A percentile compares a stretch with the other conserved stretches of the same genome.
Evolutionary conservation across 352 stramenopile genomes (phyloP).

Genomic region (Thraustochytrium sp.): DNA sequence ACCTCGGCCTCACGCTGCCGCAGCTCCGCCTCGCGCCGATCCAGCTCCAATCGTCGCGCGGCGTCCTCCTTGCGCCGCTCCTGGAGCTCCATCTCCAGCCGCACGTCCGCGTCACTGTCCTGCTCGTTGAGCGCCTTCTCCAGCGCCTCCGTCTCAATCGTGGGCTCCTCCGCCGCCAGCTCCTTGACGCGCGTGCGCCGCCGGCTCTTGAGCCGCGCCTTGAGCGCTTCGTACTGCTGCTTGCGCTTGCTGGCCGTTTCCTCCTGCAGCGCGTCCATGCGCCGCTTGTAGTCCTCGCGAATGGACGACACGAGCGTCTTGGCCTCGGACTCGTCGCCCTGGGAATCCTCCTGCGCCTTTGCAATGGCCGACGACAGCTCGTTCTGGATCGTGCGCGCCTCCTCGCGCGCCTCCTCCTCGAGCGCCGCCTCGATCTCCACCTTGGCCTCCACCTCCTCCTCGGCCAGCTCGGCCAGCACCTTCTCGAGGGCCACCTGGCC

Average conservation of each 20-base stretch:
- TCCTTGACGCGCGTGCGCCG: neutral
- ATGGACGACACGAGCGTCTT: neutral
- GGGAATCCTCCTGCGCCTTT: neutral
- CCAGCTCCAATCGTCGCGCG: neutral
- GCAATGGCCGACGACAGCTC: neutral
- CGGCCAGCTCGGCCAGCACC: neutral
- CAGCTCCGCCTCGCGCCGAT: neutral
- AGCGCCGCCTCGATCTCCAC: constrained; percentile 34
- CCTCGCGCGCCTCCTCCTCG: neutral
- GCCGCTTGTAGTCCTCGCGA: constrained; percentile 34
- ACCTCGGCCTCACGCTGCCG: constrained; percentile 25
- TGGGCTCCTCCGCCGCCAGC: neutral
- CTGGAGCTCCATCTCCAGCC: neutral
- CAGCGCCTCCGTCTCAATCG: constrained; percentile 1
- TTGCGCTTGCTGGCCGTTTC: constrained; percentile 57
- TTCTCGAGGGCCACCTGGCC: neutral
- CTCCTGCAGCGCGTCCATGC: constrained; percentile 55
- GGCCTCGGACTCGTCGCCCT: neutral
- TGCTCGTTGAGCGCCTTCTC: neutral
- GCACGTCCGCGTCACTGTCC: constrained; percentile 2
- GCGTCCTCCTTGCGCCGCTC: constrained; percentile 30
- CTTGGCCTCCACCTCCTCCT: constrained; percentile 40
- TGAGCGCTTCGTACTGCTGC: constrained; percentile 57
- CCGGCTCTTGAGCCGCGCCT: constrained; percentile 28
- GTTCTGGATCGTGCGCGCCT: neutral